Base-by-base conservation (phyloP, 2,329 filamentous ascomycete species). In the Thermoascus crustaceus region DNA sequence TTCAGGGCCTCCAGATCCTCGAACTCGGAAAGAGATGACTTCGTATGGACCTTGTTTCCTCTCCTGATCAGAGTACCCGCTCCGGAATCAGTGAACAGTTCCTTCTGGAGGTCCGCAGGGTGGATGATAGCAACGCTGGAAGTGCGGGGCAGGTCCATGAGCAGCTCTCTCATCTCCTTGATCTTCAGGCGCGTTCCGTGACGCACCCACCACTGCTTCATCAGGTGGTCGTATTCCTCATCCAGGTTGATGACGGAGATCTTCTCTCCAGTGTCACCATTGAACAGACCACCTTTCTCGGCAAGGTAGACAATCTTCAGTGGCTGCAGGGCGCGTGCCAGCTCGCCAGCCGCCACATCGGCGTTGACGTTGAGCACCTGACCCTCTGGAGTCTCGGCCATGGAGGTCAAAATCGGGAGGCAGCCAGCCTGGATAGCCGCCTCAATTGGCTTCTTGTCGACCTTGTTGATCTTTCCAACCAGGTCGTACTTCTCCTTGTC, bases 261-360 rank as follows among this genome's bases (percentile, higher is more conserved):
- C 69, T 94, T 94, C 69, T 89, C 82, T 40, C 82, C 83, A n/a
- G 81, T 85, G 45, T 94, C 85, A 40, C 87, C 88, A 57, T 96
- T 86, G 66, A 94, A 94, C 21, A 98, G 68, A 5, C 89, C 91
- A 32, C 91, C 91, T 73, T 96, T 96, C 68, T 98, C 91, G 4
- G 87, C 93, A n/a, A 96, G 73, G 60, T 95, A 98, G 41, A 98
- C 88, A 42, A 96, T 89, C 77, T 98, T 98, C 53, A 96, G 69
- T 17, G 91, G 91, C 64, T 96, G 81, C 35, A 98, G 71, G 38
- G 84, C 78, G 41, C 85, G 80, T 16, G 91, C 89, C 42, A 98
- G 72, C 67, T 95, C 89, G 46, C 88, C 88, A 19, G 91, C 91
- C 22, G 89, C 89, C 42, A 95, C 89, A 62, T 98, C 91, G 22